Percentiles rank a stretch among this genome's conserved stretches.
Evolutionary conservation across 176 grass and related monocot genomes (phyloP).

Genomic region (Raddia guianensis): DNA sequence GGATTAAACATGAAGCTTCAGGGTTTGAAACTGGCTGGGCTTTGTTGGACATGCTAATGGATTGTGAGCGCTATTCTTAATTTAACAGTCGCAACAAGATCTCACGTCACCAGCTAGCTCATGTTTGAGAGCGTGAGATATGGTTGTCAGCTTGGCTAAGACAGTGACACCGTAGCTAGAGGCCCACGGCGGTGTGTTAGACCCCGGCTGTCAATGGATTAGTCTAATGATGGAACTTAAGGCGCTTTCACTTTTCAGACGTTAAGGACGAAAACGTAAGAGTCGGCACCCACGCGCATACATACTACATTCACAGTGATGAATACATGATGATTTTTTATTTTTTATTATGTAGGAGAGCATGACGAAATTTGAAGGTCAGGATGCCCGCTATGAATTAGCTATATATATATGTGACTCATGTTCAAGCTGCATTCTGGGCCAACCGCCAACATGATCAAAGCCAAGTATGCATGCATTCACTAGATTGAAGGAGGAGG

Average conservation of each 20-base stretch:
- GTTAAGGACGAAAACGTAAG: neutral
- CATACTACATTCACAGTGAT: no score
- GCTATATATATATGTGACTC: no score
- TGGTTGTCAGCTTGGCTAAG: neutral
- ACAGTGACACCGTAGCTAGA: conserved; percentile 14
- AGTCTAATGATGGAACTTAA: neutral
- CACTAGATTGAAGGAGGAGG: no score
- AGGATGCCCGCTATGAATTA: no score
- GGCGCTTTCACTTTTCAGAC: neutral
- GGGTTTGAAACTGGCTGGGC: neutral
- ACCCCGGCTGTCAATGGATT: neutral
- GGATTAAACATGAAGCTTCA: neutral
- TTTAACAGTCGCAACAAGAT: neutral
- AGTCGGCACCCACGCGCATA: neutral
- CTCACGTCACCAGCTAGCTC: conserved; percentile 22
- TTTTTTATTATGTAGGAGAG: no score
- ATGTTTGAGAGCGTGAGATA: neutral
- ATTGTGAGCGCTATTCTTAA: neutral
- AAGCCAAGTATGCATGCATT: no score
- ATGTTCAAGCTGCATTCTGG: no score
- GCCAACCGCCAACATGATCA: no score
- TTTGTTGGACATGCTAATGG: neutral
- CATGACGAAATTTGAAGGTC: no score
- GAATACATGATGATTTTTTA: no score
- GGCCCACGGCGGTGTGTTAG: neutral